A percentile compares a stretch with the other conserved stretches of the same genome.
phyloP scores from a whole-genome alignment of 768 basidiomycete species.

The Pleurotus sapidus region DNA sequence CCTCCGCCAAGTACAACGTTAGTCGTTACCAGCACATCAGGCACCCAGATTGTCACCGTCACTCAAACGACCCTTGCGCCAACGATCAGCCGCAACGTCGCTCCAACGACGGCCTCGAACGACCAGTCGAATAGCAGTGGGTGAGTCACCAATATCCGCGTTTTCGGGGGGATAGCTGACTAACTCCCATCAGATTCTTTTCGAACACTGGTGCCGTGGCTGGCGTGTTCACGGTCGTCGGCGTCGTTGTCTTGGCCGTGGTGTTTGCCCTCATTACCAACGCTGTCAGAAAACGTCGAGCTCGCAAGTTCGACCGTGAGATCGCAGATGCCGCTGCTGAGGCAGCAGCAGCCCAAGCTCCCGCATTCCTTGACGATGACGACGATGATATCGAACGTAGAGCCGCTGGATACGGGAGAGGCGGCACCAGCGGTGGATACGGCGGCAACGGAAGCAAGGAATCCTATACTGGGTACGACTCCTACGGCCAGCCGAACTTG shows the following conservation, averaged over 20 bases:
- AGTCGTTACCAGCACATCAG: not conserved
- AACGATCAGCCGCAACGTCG: not conserved
- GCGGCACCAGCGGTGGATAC: constrained; percentile 20
- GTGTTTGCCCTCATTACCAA: constrained; percentile 47
- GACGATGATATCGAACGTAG: constrained; percentile 25
- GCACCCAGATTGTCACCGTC: not conserved
- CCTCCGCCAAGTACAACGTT: constrained; percentile 3
- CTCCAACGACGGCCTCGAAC: not conserved
- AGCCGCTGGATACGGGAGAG: not conserved
- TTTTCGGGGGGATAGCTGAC: not conserved
- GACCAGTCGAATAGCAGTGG: not conserved
- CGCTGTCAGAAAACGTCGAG: constrained; percentile 60
- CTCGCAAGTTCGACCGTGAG: constrained; percentile 66
- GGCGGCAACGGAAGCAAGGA: constrained; percentile 19
- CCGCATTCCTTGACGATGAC: constrained; percentile 57
- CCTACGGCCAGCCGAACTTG: constrained; percentile 23
- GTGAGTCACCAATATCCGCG: constrained; percentile 10
- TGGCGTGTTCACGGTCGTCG: constrained; percentile 69
- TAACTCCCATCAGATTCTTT: constrained; percentile 51
- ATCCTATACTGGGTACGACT: constrained; percentile 52
- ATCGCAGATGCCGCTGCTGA: constrained; percentile 69
- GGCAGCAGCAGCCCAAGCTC: constrained; percentile 51
- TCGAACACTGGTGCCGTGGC: constrained; percentile 70
- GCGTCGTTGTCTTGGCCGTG: constrained; percentile 53
- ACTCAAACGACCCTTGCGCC: not conserved